Evolutionary conservation across 139 green algal genomes (phyloP).

Genomic region (Limnomonas spitsbergensis): DNA sequence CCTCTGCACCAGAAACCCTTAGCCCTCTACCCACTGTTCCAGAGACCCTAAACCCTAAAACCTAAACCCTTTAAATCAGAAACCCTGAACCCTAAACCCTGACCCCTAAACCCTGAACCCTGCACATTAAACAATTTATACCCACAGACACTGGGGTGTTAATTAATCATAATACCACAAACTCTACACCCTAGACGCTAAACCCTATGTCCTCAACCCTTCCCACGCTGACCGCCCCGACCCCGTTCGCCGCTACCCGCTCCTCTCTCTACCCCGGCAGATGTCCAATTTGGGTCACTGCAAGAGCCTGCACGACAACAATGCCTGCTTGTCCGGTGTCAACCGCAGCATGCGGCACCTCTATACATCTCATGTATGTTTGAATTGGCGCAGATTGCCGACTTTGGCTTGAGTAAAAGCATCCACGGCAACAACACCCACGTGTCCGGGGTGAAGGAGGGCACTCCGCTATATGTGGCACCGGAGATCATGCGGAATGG

Average conservation of each 20-base stretch:
- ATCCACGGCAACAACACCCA: slow-evolving; percentile 35
- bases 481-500: slow-evolving; percentile 26
- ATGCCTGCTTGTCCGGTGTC: neutral
- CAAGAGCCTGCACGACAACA: neutral
- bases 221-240: neutral
- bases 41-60: too few species aligned
- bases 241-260: neutral
- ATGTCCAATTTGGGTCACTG: neutral
- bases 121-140: too few species aligned
- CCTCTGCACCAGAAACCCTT: neutral
- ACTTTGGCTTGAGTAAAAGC: slow-evolving; percentile 42
- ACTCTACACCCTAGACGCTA: too few species aligned
- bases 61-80: too few species aligned
- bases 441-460: slow-evolving; percentile 32
- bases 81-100: too few species aligned
- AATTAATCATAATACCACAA: neutral
- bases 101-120: too few species aligned
- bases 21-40: too few species aligned
- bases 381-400: slow-evolving; percentile 27
- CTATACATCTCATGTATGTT: too few species aligned
- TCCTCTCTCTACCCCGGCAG: neutral
- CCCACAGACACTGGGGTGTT: neutral
- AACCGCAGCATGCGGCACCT: neutral
- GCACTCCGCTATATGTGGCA: slow-evolving; percentile 42
- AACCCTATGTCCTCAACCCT: too few species aligned